Evolutionary conservation across 2,329 filamentous ascomycete species (phyloP).

Genomic region (Dothideomycetidae sp.): DNA sequence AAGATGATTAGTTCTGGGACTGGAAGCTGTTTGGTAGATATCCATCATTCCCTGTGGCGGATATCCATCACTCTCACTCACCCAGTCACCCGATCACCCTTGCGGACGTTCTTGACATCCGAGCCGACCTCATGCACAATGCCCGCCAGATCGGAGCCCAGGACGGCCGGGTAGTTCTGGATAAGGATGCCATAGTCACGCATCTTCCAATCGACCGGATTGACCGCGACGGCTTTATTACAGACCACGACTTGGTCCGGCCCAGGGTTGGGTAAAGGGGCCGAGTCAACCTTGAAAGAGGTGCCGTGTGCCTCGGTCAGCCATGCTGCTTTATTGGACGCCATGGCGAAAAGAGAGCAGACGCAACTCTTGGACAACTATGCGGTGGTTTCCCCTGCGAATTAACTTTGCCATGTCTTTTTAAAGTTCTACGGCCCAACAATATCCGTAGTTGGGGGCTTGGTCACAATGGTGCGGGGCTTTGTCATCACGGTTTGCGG

Average conservation of each 20-base stretch:
- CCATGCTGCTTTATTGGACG: constrained; percentile 12
- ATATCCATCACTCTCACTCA: constrained; percentile 2
- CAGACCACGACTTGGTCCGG: constrained; percentile 1
- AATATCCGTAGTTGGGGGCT: too few species aligned
- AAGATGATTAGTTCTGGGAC: background rate
- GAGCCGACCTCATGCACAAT: background rate
- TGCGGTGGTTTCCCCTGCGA: too few species aligned
- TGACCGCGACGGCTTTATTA: background rate
- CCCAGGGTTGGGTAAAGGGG: background rate
- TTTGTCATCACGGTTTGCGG: too few species aligned
- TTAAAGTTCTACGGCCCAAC: too few species aligned
- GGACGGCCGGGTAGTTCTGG: background rate
- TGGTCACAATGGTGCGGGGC: too few species aligned
- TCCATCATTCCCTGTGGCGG: background rate
- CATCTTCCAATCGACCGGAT: constrained; percentile 5
- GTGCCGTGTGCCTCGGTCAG: constrained; percentile 8
- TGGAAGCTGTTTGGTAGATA: background rate
- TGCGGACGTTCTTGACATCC: constrained; percentile 1
- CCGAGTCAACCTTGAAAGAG: constrained; percentile 8
- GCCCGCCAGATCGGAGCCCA: constrained; percentile 2
- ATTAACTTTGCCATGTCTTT: too few species aligned
- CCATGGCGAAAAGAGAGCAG: too few species aligned
- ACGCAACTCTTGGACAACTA: too few species aligned
- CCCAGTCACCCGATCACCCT: constrained; percentile 18
- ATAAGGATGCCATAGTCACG: constrained; percentile 1